phyloP scores from a whole-genome alignment of 23 red algal genomes.

The Cyanidiococcus yangmingshanensis region DNA sequence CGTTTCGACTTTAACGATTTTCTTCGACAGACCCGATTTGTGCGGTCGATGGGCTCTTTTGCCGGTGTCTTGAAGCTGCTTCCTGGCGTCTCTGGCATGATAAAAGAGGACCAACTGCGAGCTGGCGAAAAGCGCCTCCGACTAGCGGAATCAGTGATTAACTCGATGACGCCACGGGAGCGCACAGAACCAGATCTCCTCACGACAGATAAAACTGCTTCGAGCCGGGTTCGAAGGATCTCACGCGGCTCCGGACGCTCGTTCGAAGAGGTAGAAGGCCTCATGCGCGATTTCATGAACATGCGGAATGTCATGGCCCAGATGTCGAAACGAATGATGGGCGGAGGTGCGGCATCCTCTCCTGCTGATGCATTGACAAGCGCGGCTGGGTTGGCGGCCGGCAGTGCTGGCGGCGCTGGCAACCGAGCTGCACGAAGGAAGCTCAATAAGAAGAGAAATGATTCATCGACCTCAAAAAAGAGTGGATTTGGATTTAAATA shows the following conservation, averaged over 20 bases:
- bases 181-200: conserved; percentile 76
- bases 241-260: conserved; percentile 63
- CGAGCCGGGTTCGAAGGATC: conserved; percentile 56
- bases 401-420: background rate
- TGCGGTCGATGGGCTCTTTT: conserved; percentile 72
- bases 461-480: background rate
- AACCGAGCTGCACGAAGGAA: background rate
- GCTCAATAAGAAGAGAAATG: background rate
- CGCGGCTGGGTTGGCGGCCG: background rate
- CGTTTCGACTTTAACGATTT: conserved; percentile 98
- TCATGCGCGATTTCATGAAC: conserved; percentile 63
- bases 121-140: conserved; percentile 64
- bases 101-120: conserved; percentile 47
- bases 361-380: background rate
- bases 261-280: conserved; percentile 34
- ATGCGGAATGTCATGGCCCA: conserved; percentile 78
- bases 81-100: conserved; percentile 47
- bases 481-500: background rate
- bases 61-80: conserved; percentile 88
- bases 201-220: conserved; percentile 28
- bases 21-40: conserved; percentile 77
- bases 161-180: conserved; percentile 90
- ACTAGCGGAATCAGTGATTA: conserved; percentile 72
- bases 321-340: conserved; percentile 67
- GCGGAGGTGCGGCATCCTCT: background rate